Percentiles rank a stretch among this genome's conserved stretches.
phyloP scores from a whole-genome alignment of 2,329 filamentous ascomycete species.

The Aureobasidium sp. region DNA sequence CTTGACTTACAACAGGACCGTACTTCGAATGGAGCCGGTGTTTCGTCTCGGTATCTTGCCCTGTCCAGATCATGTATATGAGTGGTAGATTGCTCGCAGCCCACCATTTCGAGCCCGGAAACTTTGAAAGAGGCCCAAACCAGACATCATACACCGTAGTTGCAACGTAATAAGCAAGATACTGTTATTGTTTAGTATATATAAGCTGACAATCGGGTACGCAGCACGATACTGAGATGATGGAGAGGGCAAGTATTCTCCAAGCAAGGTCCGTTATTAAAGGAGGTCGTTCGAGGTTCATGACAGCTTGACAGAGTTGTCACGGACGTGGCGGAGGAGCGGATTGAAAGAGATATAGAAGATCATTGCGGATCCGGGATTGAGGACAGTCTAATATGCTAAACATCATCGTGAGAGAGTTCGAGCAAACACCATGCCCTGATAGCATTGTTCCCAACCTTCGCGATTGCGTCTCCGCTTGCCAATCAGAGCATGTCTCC shows the following conservation, averaged over 20 bases:
- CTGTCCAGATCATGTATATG: constrained; percentile 16
- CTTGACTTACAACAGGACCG: constrained; percentile 39
- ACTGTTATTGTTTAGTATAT: not conserved
- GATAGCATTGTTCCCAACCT: not conserved
- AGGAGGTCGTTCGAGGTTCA: not conserved
- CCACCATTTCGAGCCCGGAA: constrained; percentile 36
- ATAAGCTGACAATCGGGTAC: not conserved
- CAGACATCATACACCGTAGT: constrained; percentile 32
- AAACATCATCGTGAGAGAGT: not conserved
- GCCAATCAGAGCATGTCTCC: not conserved
- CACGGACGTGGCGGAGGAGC: not conserved
- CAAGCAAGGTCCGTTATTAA: not conserved
- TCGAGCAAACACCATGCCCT: not conserved
- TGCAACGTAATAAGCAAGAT: constrained; percentile 1
- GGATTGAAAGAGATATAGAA: not conserved
- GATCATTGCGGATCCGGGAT: constrained; percentile 4
- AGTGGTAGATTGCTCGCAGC: constrained; percentile 28
- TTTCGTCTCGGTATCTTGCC: constrained; percentile 16
- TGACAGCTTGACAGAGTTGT: not conserved
- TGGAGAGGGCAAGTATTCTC: not conserved
- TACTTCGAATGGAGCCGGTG: constrained; percentile 33
- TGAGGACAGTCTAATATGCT: constrained; percentile 9
- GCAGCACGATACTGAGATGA: not conserved
- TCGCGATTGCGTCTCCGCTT: constrained; percentile 1
- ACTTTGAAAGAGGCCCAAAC: constrained; percentile 38